phyloP scores from a whole-genome alignment of 2,329 filamentous ascomycete genomes.

The Botrytis byssoidea region DNA sequence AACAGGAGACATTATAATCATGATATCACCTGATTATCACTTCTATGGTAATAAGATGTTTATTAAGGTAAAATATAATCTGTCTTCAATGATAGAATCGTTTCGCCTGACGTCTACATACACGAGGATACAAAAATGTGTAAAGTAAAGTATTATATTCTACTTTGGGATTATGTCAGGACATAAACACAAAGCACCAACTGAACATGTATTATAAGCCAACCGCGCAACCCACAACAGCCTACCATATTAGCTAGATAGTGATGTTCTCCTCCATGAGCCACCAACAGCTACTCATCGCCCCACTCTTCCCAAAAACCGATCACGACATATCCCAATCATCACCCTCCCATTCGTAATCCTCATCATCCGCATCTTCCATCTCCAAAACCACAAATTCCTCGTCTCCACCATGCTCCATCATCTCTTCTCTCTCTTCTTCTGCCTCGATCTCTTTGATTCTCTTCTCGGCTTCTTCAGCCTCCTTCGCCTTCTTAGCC shows the following conservation, averaged over 20 bases:
- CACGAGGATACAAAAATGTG: neutral
- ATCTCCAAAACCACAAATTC: slow-evolving; percentile 4
- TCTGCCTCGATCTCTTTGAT: neutral
- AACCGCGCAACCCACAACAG: neutral
- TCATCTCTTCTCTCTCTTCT: neutral
- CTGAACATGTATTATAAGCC: neutral
- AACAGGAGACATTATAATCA: neutral
- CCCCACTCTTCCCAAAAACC: rapidly evolving
- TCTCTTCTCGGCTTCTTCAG: neutral
- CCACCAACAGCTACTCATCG: neutral
- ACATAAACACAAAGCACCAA: neutral
- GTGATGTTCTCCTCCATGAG: neutral
- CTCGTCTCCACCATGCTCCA: neutral
- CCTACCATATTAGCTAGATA: neutral
- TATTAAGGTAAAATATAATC: rapidly evolving
- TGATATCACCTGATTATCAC: neutral
- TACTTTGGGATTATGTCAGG: too few species aligned
- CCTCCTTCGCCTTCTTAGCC: neutral
- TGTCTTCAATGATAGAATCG: rapidly evolving
- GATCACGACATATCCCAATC: neutral
- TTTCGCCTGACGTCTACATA: rapidly evolving
- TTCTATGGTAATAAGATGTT: neutral
- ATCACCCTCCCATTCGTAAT: neutral
- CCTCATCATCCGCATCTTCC: neutral
- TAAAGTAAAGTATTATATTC: too few species aligned